Percentiles rank a stretch among this genome's conserved stretches.
Evolutionary conservation across 148 eudicot species (phyloP).

Genomic region (Rhododendron mucronatum): DNA sequence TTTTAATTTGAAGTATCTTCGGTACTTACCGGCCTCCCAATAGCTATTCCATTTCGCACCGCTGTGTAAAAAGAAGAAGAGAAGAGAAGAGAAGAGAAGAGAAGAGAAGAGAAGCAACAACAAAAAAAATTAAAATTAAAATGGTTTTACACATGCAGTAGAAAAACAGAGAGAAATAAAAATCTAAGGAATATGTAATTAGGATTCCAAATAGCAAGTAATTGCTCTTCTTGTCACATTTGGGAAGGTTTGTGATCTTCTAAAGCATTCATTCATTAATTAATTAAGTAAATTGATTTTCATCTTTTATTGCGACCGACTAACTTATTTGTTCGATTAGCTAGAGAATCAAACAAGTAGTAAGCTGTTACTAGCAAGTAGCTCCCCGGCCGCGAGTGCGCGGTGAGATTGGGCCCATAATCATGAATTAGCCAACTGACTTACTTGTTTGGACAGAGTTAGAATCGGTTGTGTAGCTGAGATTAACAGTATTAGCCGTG

Average conservation of each 20-base stretch:
- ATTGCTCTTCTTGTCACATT: neutral
- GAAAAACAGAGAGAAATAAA: neutral
- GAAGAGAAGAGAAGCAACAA: neutral
- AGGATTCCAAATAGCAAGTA: neutral
- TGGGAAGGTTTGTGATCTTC: neutral
- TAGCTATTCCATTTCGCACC: neutral
- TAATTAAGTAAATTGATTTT: too few species aligned
- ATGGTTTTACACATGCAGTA: neutral
- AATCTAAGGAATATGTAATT: neutral
- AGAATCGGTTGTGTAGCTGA: slow-evolving; percentile 41
- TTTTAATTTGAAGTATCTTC: neutral
- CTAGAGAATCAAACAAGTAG: too few species aligned
- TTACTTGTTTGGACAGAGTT: slow-evolving; percentile 32
- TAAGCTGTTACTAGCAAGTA: too few species aligned
- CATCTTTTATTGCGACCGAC: too few species aligned
- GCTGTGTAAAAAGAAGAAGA: neutral
- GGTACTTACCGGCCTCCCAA: neutral
- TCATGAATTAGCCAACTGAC: neutral
- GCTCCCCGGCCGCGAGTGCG: too few species aligned
- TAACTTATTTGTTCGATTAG: too few species aligned
- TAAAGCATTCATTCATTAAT: too few species aligned
- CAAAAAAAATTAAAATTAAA: neutral
- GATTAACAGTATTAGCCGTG: slow-evolving; percentile 15
- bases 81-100: neutral
- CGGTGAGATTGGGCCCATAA: too few species aligned